These are phyloP conservation scores for Fusarium acutatum DNA, from an alignment of 2,329 filamentous ascomycete genomes.

Conservation along the genomic window DNA sequence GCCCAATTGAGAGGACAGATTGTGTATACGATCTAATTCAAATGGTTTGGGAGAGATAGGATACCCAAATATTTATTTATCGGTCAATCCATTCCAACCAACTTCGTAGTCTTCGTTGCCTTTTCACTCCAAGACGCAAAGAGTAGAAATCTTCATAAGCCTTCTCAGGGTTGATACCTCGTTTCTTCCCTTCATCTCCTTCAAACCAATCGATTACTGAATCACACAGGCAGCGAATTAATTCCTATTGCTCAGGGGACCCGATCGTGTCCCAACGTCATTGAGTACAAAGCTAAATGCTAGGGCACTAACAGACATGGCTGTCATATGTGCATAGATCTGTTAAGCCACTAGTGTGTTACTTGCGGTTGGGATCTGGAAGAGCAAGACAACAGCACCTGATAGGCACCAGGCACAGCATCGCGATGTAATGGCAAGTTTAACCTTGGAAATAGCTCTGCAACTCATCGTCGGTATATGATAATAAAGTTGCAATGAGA, in stretches of 20 bases:
- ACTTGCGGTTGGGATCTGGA: rapidly evolving
- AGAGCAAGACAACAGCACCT: no score
- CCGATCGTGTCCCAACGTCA: neutral
- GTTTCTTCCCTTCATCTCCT: neutral
- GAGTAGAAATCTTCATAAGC: neutral
- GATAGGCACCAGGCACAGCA: rapidly evolving
- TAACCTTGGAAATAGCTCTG: rapidly evolving
- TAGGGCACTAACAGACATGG: neutral
- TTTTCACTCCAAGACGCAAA: neutral
- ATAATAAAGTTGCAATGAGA: neutral
- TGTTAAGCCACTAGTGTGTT: neutral
- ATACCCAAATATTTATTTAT: neutral
- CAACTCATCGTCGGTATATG: rapidly evolving
- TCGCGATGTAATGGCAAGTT: rapidly evolving
- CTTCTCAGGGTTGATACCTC: neutral
- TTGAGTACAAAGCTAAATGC: neutral
- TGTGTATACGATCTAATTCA: rapidly evolving
- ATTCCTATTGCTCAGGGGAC: no score
- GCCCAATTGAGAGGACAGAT: rapidly evolving
- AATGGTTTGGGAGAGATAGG: no score
- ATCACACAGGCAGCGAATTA: neutral
- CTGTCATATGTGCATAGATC: rapidly evolving
- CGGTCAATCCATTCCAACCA: neutral
- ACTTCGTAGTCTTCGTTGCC: neutral
- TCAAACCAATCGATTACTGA: rapidly evolving